phyloP scores from a whole-genome alignment of 1,284 basidiomycete genomes.

The Heterobasidion irregulare region DNA sequence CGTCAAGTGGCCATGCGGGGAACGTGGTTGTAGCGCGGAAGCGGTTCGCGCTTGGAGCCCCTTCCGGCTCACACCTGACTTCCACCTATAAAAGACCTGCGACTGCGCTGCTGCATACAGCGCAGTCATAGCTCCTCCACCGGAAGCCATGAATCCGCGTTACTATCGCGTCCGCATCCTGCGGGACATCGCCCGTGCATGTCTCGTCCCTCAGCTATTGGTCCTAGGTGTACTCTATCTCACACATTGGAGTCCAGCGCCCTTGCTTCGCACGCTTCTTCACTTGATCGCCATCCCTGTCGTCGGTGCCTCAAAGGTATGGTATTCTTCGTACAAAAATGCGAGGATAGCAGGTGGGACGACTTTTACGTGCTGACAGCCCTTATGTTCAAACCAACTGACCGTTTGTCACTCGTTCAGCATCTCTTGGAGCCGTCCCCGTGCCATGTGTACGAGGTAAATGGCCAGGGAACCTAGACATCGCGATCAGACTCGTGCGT shows the following conservation, averaged over 20 bases:
- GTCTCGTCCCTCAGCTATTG: slow-evolving; percentile 23
- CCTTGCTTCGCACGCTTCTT: neutral
- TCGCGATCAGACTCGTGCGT: slow-evolving; percentile 44
- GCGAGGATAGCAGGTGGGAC: neutral
- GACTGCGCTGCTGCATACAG: too few relatives aligned
- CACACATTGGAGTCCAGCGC: neutral
- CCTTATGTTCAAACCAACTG: neutral
- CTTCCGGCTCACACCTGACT: too few relatives aligned
- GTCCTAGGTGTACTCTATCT: slow-evolving; percentile 6
- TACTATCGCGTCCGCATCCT: slow-evolving; percentile 23
- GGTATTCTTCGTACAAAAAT: neutral
- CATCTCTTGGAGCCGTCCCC: slow-evolving; percentile 31
- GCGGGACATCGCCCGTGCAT: slow-evolving; percentile 20
- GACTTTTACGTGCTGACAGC: neutral
- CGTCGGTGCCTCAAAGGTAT: neutral
- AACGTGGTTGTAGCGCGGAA: too few relatives aligned
- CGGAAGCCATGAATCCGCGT: slow-evolving; percentile 18
- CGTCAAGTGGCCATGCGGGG: too few relatives aligned
- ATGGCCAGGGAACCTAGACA: slow-evolving; percentile 63
- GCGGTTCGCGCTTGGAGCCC: too few relatives aligned
- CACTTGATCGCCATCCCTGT: neutral
- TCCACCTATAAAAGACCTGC: too few relatives aligned
- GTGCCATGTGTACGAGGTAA: slow-evolving; percentile 50
- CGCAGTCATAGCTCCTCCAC: too few relatives aligned
- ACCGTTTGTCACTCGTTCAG: neutral